Evolutionary conservation across 805 yeast species (phyloP), one percentile per base, ranked within the genome.

Genomic region (Lipomyces chichibuensis): DNA sequence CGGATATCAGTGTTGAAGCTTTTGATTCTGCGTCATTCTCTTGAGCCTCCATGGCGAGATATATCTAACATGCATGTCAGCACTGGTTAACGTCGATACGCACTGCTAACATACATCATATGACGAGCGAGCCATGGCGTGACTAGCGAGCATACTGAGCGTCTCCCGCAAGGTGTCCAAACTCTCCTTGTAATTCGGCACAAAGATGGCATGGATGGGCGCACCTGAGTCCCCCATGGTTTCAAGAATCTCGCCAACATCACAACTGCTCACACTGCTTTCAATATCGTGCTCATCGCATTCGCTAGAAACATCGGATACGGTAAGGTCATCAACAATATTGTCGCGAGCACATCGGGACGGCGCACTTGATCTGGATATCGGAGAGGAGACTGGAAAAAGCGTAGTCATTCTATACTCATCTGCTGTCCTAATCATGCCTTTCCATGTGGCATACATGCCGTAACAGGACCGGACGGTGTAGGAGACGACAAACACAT

Each of bases 391-490:
- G 8, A 7, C 33, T 13, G 17, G 33, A 6, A 13, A 9, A 3
- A 6, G 3, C 33, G 4, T 11, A 13, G 27, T 23, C n/a, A 8
- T 3, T n/a, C n/a, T 11, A 7, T 13, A 52, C 33, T 52, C 11
- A 11, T 32, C 56, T 17, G 37, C 55, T 6, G 43, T 23, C 49
- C 13, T 32, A 11, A 32, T n/a, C 27, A 59, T 51, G 29, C 60
- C 55, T 20, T 33, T 29, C 56, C 60, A 57, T 23, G 64, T 63
- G 11, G 54, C 43, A 27, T 59, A 65, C 62, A 68, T 68, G n/a
- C 71, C 69, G 52, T 67, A 67, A 57, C 72, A 69, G n/a, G 71
- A 49, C 29, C 72, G 52, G 27, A 62, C 52, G 3, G 71, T 63
- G 35, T 60, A 69, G 20, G 60, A 51, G n/a, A 67, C 71, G 23